Evolutionary conservation across 2,329 filamentous ascomycete genomes (phyloP), one percentile per base, ranked within the genome.

Genomic region (Spiromastix sp.): DNA sequence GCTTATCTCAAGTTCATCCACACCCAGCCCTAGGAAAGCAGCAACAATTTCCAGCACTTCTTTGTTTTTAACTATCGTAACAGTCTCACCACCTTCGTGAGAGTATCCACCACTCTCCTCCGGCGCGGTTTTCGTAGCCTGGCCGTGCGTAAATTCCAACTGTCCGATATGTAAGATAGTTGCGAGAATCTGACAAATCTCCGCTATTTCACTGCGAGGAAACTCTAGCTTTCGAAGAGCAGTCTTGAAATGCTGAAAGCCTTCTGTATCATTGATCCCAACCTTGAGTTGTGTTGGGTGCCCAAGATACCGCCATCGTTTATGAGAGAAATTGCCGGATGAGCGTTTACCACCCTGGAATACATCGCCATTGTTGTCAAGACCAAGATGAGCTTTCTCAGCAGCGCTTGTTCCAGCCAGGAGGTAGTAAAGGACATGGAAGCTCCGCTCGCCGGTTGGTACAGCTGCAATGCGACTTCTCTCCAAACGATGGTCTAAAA

Each of bases 101-200:
- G 91, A 94, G 61, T 91, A 96, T 13, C 89, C 89, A 37, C 91
- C 91, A 47, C 89, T 96, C 51, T 98, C 91, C 48, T 95, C 87
- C 2, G 77, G 85, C 1, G 75, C 75, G 0, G 76, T 79, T 2
- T 79, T 79, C 1, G 91, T 96, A 46, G 79, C 77, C 48, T 83
- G 79, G 2, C 81, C 80, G 0, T 76, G 86, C 54, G 82, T 78
- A 47, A 98, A 98, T 49, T 98, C 91, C 2, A 98, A 76, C 64
- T 98, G 91, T 18, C 91, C 91, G 47, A 98, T 87, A 57, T 98
- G 91, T n/a, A 98, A 70, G 46, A 98, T 95, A 48, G 78, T 80
- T 20, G 91, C 91, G 35, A 98, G 69, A 32, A 96, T 74, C 64
- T 98, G 91, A 59, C 91, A 98, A 37, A 98, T 87, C 56, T 95